Evolutionary conservation across 2,329 filamentous ascomycete species (phyloP).

Genomic region (Scedosporium minutisporum): DNA sequence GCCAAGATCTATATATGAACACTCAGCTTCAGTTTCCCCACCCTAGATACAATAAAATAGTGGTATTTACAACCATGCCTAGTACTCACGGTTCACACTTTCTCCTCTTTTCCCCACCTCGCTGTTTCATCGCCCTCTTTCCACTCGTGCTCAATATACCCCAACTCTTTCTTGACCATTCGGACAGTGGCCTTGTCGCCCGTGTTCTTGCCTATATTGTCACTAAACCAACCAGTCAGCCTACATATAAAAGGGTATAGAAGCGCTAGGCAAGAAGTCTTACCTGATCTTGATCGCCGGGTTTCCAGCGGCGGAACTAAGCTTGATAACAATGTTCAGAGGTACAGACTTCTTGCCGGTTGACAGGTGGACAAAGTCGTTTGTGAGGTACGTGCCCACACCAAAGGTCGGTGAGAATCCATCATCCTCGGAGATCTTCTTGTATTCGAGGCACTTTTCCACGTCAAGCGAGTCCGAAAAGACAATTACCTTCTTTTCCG

Average conservation of each 20-base stretch:
- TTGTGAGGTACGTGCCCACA: constrained; percentile 90
- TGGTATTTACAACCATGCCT: background rate
- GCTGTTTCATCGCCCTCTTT: constrained; percentile 71
- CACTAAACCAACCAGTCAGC: constrained; percentile 26
- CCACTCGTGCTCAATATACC: constrained; percentile 82
- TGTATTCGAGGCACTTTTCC: constrained; percentile 84
- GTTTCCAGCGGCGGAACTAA: constrained; percentile 72
- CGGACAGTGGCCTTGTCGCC: constrained; percentile 71
- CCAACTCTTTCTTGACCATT: constrained; percentile 74
- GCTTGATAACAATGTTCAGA: constrained; percentile 96
- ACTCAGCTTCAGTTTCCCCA: too few relatives aligned
- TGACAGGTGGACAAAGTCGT: constrained; percentile 70
- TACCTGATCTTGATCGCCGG: constrained; percentile 80
- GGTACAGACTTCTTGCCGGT: constrained; percentile 78
- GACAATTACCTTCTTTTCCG: constrained; percentile 76
- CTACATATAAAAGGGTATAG: background rate
- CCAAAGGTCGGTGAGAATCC: constrained; percentile 85
- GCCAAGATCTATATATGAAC: too few relatives aligned
- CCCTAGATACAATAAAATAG: background rate
- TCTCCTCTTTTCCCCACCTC: constrained; percentile 59
- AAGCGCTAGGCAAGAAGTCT: constrained; percentile 5
- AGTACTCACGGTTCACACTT: background rate
- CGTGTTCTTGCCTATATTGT: constrained; percentile 90
- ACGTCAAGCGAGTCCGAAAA: constrained; percentile 95
- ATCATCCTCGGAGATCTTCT: constrained; percentile 66